Evolutionary conservation across 768 basidiomycete genomes (phyloP).

Genomic region (Suillus subaureus): DNA sequence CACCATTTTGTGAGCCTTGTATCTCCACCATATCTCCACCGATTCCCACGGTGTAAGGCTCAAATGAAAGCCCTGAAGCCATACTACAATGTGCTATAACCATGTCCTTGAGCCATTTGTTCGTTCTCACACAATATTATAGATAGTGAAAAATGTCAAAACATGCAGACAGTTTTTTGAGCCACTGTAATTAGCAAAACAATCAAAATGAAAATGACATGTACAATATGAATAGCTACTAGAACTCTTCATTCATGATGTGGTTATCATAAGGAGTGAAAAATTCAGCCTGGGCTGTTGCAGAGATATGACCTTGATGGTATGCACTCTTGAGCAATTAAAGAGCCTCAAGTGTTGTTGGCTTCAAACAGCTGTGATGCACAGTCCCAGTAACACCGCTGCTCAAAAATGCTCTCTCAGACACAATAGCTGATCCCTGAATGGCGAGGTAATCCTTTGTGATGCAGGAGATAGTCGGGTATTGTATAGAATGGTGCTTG

Average conservation of each 20-base stretch:
- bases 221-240: background rate
- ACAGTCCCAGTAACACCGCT: constrained; percentile 9
- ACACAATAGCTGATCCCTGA: constrained; percentile 31
- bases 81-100: no score
- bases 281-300: constrained; percentile 17
- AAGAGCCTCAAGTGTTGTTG: constrained; percentile 25
- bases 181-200: no score
- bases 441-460: constrained; percentile 25
- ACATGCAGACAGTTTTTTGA: no score
- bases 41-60: no score
- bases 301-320: constrained; percentile 27
- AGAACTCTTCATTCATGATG: background rate
- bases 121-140: no score
- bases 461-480: constrained; percentile 20
- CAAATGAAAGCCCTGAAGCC: no score
- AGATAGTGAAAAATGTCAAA: no score
- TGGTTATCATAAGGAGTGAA: background rate
- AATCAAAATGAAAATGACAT: background rate
- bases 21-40: no score
- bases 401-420: constrained; percentile 29
- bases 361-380: constrained; percentile 11
- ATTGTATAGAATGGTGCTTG: constrained; percentile 19
- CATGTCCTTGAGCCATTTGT: no score
- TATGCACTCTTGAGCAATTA: constrained; percentile 30
- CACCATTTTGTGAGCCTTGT: no score